Base-by-base conservation (phyloP, 331 rosid species). In the Ulmus americana region DNA sequence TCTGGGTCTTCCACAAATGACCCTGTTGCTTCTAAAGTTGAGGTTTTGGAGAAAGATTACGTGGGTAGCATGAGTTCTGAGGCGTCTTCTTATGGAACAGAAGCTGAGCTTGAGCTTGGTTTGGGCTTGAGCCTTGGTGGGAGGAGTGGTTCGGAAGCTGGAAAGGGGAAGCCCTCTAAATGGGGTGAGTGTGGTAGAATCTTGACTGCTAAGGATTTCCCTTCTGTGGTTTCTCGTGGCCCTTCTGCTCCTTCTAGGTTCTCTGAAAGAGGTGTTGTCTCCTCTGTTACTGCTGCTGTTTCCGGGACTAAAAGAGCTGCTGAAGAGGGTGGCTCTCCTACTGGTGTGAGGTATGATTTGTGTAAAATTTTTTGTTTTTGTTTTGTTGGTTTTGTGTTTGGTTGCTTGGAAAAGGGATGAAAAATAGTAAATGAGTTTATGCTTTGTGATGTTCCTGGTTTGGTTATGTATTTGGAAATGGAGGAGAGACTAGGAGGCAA, bases 241-340 rank as follows among this genome's bases (percentile, higher is more conserved):
- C 57, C 71, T 46, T 63, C 76, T 12, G 65, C 76, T 66, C 55
- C 84, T n/a, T 69, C 80, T 18, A 68, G 82, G 18, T 79, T 79
- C 77, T 73, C 86, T 9, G 79, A 71, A 49, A 80, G 81, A 55
- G 71, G 60, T 59, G 39, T 18, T 69, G 65, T 51, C 16, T 42
- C 76, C 48, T 45, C 48, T 28, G 61, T 55, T 70, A 52, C 66
- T 59, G 73, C 39, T 64, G 14, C 76, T 77, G 83, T 83, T 63
- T 70, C 88, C 67, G 92, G 88, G 6, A 83, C 81, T n/a, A 86
- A 86, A 59, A 83, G 92, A 74, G 77, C 84, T 53, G 92, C 92
- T 51, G 92, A 86, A 11, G 86, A 80, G 4, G 74, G 75, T 61
- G 92, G 85, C 39, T 83, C 83, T 76, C 82, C 88, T 49, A 71